These are phyloP conservation scores for Flaveria bidentis DNA, from an alignment of 129 eudicot species.

Conservation along the genomic window DNA sequence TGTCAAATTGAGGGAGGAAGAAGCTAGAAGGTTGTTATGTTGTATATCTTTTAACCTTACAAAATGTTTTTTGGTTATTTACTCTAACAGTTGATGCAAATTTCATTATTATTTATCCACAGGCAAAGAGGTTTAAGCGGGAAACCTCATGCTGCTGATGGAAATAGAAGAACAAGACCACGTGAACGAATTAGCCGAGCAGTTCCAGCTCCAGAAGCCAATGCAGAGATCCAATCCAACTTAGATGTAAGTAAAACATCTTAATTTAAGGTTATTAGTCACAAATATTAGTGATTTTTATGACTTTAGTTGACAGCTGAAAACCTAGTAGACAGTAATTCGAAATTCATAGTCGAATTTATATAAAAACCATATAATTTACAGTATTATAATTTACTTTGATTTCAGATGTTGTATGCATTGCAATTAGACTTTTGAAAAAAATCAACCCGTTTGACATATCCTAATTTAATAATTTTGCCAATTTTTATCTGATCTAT, in stretches of 20 bases:
- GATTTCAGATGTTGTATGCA: not conserved
- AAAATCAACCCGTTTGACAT: not conserved
- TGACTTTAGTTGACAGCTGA: not conserved
- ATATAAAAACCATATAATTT: too few species aligned
- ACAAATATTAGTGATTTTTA: not conserved
- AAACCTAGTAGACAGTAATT: not conserved
- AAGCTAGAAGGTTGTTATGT: slow-evolving; percentile 66
- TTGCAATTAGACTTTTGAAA: not conserved
- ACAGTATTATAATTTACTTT: not conserved
- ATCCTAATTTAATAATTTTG: not conserved
- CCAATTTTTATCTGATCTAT: not conserved
- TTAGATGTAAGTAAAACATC: slow-evolving; percentile 54
- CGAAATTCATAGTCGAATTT: not conserved
- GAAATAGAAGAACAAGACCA: slow-evolving; percentile 49
- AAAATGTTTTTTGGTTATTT: slow-evolving; percentile 1
- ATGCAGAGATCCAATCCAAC: slow-evolving; percentile 70
- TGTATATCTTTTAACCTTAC: slow-evolving; percentile 7
- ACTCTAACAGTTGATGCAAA: slow-evolving; percentile 9
- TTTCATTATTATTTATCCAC: slow-evolving; percentile 9
- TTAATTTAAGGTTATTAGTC: not conserved
- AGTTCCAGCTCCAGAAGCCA: slow-evolving; percentile 76
- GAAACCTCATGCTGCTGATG: slow-evolving; percentile 56
- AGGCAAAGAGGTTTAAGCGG: slow-evolving; percentile 65
- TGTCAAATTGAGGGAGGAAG: slow-evolving; percentile 78
- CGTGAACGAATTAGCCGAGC: slow-evolving; percentile 54